Base-by-base conservation (phyloP, 1,284 basidiomycete species). In the Moesziomyces parantarcticus region DNA sequence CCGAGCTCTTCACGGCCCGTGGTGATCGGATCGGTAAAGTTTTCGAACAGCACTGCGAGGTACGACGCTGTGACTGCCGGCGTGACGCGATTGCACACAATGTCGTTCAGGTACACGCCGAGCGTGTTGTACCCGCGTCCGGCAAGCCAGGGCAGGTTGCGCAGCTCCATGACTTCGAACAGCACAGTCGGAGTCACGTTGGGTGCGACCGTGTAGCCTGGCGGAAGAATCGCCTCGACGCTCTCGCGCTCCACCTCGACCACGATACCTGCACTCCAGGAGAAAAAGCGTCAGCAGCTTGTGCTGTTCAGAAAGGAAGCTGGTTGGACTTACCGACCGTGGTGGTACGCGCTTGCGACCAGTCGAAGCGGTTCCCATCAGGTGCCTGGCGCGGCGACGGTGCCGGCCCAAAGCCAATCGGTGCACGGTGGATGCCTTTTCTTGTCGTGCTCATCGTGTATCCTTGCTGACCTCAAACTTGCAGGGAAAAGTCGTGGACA, bases 41-140 rank as follows among this genome's bases (percentile, higher is more conserved):
- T 74, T 40, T 80, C 79, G 44, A 79, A 79, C 3, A 80, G 59
- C 1, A 79, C 74, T 9, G 75, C 48, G 25, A 78, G 52, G 43
- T 78, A 80, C 11, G 64, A 67, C 7, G 62, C 79, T n/a, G 57
- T 59, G n/a, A 66, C 26, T 1, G 60, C 46, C 6, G 45, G 52
- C 11, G 44, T 20, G 18, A 59, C 58, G 21, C 61, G 45, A 10
- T 26, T 16, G 59, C 79, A 79, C 13, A 67, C 49, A 5, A 79
- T 57, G 34, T 80, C 66, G 47, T 60, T 70, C 26, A 70, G 65
- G 50, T 79, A 79, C 4, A 80, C 60, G 23, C 79, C 79, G 39
- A 66, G 61, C 5, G 77, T 80, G 53, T 80, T 80, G 61, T 80
- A 80, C 2, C 78, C 78, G 44, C 79, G 44, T 14, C 77, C 77